Base-by-base conservation (phyloP, 495 filamentous ascomycete species). In the Cairneyella variabilis region DNA sequence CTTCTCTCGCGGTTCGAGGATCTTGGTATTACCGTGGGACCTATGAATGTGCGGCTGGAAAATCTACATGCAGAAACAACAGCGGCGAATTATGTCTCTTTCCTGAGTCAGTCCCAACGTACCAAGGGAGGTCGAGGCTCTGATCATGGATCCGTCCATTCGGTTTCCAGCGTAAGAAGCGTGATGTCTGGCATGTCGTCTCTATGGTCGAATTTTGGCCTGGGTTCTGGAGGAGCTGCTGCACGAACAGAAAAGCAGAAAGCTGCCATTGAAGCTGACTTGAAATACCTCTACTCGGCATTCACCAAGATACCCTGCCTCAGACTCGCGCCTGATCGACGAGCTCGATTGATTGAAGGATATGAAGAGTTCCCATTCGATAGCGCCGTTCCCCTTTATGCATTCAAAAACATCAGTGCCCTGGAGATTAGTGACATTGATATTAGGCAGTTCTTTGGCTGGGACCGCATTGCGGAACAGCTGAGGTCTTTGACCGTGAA, bases 361-460 rank as follows among this genome's bases (percentile, higher is more conserved):
- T 97, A 91, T 64, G 93, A 98, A 68, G 93, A 97, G 64, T 98
- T 98, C 63, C 93, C 93, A 3, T 96, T 98, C 67, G 93, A 98
- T 65, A 93, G 89, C 34, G 93, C 93, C n/a, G 93, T 98, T 22
- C 93, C 93, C 16, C 72, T 97, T 10, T 84, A 90, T 66, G 85
- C 88, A 22, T 97, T 98, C 78, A 97, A 98, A 74, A 98, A 97
- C 62, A 70, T 97, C 43, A 90, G 89, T 68, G 84, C 88, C 9
- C 75, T 98, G 59, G 93, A 97, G 69, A 89, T 98, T 38, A 89
- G 84, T 69, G 91, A 96, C 66, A 84, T 97, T 64, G 93, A 97
- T 69, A 95, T 95, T 64, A 83, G 93, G 56, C 91, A 95, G 57
- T 96, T 97, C 70, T 96, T 88, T 67, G 93, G 93, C 38, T 98